These are phyloP conservation scores for Fomitopsis serialis DNA, from an alignment of 768 basidiomycete species.

Conservation along the genomic window DNA sequence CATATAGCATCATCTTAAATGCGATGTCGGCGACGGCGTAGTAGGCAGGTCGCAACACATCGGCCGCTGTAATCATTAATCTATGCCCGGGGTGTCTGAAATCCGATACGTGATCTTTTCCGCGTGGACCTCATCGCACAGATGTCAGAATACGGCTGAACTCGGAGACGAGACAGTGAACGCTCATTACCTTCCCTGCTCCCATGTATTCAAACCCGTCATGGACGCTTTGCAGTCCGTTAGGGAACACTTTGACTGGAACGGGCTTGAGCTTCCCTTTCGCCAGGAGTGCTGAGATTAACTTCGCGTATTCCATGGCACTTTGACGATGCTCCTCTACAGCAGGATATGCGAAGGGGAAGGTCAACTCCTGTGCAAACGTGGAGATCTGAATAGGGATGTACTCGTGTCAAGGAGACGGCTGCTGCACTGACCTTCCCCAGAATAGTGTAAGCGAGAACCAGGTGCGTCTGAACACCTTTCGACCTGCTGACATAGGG, in stretches of 20 bases:
- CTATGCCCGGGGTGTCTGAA: neutral
- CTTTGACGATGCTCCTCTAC: neutral
- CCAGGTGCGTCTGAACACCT: neutral
- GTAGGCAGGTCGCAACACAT: too few relatives aligned
- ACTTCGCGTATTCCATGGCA: neutral
- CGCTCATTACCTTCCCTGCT: neutral
- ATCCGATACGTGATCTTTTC: slow-evolving; percentile 1
- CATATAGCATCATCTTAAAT: too few relatives aligned
- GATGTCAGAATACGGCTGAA: neutral
- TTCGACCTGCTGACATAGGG: slow-evolving; percentile 1
- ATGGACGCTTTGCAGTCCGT: neutral
- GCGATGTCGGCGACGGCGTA: too few relatives aligned
- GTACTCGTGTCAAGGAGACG: neutral
- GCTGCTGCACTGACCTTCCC: neutral
- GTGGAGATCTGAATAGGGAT: neutral
- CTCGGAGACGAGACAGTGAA: neutral
- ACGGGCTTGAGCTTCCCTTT: neutral
- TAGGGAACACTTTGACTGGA: neutral
- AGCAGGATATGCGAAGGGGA: neutral
- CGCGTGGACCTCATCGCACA: neutral
- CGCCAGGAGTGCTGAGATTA: neutral
- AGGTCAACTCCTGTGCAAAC: neutral
- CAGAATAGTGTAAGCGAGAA: neutral
- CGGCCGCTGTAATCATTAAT: neutral
- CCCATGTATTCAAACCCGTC: slow-evolving; percentile 3